A percentile compares a stretch with the other conserved stretches of the same genome.
phyloP scores from a whole-genome alignment of 2,329 filamentous ascomycete genomes.

The Neofusicoccum ribis region DNA sequence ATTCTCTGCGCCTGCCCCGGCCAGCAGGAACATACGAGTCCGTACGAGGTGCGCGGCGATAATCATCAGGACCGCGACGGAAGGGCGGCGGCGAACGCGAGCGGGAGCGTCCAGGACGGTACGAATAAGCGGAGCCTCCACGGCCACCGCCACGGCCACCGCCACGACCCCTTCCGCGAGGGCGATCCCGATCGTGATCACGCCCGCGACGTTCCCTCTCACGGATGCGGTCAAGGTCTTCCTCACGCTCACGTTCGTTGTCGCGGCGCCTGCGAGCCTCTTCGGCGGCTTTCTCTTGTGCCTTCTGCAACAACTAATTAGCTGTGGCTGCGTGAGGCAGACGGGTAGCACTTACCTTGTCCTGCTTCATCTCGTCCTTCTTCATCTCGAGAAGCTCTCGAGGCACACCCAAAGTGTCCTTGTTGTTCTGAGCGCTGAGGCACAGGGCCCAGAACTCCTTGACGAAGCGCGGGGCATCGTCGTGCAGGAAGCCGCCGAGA shows the following conservation, averaged over 20 bases:
- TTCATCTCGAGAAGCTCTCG: slow-evolving; percentile 95
- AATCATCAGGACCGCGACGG: slow-evolving; percentile 47
- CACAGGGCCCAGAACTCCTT: slow-evolving; percentile 92
- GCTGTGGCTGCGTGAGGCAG: slow-evolving; percentile 15
- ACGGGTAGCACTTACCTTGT: slow-evolving; percentile 66
- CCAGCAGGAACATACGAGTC: slow-evolving; percentile 60
- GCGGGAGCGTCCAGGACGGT: slow-evolving; percentile 47
- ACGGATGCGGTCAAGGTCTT: slow-evolving; percentile 67
- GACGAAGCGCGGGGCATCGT: slow-evolving; percentile 85
- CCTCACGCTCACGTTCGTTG: slow-evolving; percentile 69
- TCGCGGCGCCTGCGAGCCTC: slow-evolving; percentile 71
- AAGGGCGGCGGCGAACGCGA: slow-evolving; percentile 56
- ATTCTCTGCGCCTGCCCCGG: slow-evolving; percentile 39
- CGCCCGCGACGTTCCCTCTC: slow-evolving; percentile 58
- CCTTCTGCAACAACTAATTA: slow-evolving; percentile 57
- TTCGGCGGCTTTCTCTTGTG: slow-evolving; percentile 79
- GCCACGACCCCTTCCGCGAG: slow-evolving; percentile 37
- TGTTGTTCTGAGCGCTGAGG: slow-evolving; percentile 83
- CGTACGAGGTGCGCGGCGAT: slow-evolving; percentile 48
- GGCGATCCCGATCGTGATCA: slow-evolving; percentile 46
- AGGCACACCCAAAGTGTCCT: slow-evolving; percentile 73
- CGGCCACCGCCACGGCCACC: slow-evolving; percentile 46
- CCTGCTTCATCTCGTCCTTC: slow-evolving; percentile 90
- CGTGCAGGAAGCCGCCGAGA: slow-evolving; percentile 91
- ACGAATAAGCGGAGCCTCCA: slow-evolving; percentile 50